Conservation (phyloP, 2,329 filamentous ascomycete genomes). For the Aspergillus sp. region DNA sequence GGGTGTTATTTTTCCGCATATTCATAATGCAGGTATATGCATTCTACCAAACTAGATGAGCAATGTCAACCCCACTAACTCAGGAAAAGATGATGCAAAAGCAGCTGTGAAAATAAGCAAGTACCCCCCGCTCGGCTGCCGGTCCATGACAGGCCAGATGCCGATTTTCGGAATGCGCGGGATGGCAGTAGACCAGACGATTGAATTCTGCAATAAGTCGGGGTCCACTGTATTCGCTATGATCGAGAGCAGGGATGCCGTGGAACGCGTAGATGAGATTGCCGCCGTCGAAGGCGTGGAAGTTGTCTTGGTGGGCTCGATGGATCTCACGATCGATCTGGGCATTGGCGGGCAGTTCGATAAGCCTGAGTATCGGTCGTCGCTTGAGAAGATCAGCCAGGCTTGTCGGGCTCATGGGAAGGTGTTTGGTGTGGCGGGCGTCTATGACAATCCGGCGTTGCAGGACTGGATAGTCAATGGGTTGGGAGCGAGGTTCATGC, state of each 20-base stretch:
- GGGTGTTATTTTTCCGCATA: slow-evolving; percentile 32
- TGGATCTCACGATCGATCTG: neutral
- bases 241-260: neutral
- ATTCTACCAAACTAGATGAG: neutral
- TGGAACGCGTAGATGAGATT: neutral
- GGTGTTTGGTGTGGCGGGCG: neutral
- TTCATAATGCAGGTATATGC: neutral
- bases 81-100: neutral
- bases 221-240: neutral
- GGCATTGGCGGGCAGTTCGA: neutral
- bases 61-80: neutral
- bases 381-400: neutral
- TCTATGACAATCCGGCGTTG: neutral
- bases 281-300: neutral
- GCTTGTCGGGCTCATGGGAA: neutral
- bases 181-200: neutral
- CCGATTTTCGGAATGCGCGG: neutral
- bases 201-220: neutral
- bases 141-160: neutral
- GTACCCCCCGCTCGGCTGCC: slow-evolving; percentile 1
- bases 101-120: neutral
- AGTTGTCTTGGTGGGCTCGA: neutral
- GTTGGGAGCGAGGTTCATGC: neutral
- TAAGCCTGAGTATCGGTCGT: neutral
- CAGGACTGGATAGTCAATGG: neutral